These are phyloP conservation scores for Imleria badia DNA, from an alignment of 768 basidiomycete species.

Conservation along the genomic window DNA sequence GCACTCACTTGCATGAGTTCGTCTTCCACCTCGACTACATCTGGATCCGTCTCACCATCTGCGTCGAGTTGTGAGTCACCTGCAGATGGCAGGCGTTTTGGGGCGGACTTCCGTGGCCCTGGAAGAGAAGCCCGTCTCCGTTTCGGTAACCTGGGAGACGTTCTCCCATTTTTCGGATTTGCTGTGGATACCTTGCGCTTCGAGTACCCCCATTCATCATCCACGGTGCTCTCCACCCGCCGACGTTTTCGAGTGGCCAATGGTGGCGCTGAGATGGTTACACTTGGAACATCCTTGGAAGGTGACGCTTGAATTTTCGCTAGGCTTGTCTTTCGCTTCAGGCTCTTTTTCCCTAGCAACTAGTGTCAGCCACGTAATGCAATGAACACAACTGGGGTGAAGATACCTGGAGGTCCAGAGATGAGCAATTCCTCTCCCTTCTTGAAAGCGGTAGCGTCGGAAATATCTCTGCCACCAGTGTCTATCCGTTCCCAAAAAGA, in stretches of 20 bases:
- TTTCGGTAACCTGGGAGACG: conserved; percentile 8
- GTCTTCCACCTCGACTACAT: conserved; percentile 39
- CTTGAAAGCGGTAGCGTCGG: conserved; percentile 49
- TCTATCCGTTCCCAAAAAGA: conserved; percentile 38
- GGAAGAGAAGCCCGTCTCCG: conserved; percentile 32
- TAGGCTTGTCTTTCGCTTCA: conserved; percentile 19
- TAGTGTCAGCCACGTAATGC: not conserved
- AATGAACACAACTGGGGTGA: not conserved
- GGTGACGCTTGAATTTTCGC: conserved; percentile 7
- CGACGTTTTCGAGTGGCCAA: conserved; percentile 26
- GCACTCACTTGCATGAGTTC: conserved; percentile 27
- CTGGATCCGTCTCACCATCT: conserved; percentile 35
- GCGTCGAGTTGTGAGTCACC: conserved; percentile 34
- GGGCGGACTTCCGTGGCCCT: conserved; percentile 19
- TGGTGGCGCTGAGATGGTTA: conserved; percentile 21
- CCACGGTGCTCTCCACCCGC: conserved; percentile 8
- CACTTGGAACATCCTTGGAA: conserved; percentile 4
- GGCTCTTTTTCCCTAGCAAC: conserved; percentile 16
- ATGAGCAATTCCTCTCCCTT: conserved; percentile 54
- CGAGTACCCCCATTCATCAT: conserved; percentile 7
- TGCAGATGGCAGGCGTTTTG: conserved; percentile 21
- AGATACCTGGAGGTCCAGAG: conserved; percentile 59
- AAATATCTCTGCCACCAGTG: conserved; percentile 43
- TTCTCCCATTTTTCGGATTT: conserved; percentile 4
- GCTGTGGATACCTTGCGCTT: conserved; percentile 11